phyloP scores from a whole-genome alignment of 1,284 basidiomycete species.

The Heliocybe sulcata region DNA sequence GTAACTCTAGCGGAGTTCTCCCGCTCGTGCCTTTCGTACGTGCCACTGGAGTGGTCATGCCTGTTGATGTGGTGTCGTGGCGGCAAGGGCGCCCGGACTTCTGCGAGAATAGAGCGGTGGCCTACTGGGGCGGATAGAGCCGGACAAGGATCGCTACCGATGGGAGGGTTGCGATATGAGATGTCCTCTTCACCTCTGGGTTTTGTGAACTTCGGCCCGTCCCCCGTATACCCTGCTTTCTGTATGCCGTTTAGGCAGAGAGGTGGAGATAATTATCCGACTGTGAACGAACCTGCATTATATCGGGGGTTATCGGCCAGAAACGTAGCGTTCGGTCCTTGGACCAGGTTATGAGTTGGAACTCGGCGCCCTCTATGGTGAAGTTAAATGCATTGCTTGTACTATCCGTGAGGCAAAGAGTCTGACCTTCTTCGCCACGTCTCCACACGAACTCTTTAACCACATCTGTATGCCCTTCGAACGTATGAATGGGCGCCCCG shows the following conservation, averaged over 20 bases:
- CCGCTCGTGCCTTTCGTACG: background rate
- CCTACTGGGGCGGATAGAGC: slow-evolving; percentile 63
- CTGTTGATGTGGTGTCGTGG: slow-evolving; percentile 15
- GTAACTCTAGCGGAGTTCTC: background rate
- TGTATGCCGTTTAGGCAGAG: background rate
- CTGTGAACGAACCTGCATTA: slow-evolving; percentile 45
- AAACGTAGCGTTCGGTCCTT: slow-evolving; percentile 91
- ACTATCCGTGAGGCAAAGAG: slow-evolving; percentile 20
- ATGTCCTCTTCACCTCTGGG: background rate
- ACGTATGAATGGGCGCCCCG: slow-evolving; percentile 59
- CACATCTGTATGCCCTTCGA: slow-evolving; percentile 87
- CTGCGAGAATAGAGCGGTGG: slow-evolving; percentile 57
- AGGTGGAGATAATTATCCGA: background rate
- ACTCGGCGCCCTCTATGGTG: slow-evolving; percentile 56
- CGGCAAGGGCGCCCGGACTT: slow-evolving; percentile 51
- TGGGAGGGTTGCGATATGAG: slow-evolving; percentile 4
- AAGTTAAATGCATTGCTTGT: background rate
- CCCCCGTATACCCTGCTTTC: background rate
- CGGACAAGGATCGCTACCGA: slow-evolving; percentile 12
- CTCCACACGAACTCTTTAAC: slow-evolving; percentile 99
- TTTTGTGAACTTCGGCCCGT: background rate
- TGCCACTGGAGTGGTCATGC: background rate
- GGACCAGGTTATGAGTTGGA: slow-evolving; percentile 95
- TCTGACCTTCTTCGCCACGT: slow-evolving; percentile 47
- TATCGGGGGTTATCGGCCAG: slow-evolving; percentile 79